Conservation (phyloP, 768 basidiomycete genomes). For the Fomitopsis pulvina region DNA sequence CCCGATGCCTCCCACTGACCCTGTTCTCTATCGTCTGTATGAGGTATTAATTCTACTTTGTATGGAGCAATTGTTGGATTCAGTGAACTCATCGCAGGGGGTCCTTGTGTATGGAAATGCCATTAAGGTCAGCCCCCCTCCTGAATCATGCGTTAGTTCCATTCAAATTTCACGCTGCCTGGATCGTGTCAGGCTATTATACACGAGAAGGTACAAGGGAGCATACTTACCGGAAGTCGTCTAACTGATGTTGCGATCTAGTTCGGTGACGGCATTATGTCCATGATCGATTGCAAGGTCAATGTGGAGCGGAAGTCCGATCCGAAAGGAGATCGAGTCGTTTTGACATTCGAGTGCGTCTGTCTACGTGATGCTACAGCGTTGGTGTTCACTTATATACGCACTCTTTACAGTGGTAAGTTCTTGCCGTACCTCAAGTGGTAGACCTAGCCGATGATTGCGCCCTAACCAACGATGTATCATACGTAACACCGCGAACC, state of each 20-base stretch:
- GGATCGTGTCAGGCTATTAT: slow-evolving; percentile 47
- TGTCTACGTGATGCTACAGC: too few species aligned
- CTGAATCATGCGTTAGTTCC: neutral
- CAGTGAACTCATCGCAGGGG: slow-evolving; percentile 31
- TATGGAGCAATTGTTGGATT: neutral
- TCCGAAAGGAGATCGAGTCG: slow-evolving; percentile 73
- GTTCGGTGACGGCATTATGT: slow-evolving; percentile 89
- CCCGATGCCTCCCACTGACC: slow-evolving; percentile 69
- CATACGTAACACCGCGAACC: too few species aligned
- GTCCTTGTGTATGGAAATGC: slow-evolving; percentile 74
- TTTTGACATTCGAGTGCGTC: slow-evolving; percentile 75
- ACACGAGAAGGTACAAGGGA: slow-evolving; percentile 56
- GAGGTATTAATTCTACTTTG: slow-evolving; percentile 40
- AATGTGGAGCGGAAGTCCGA: slow-evolving; percentile 61
- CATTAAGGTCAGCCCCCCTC: slow-evolving; percentile 48
- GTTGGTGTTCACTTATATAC: too few species aligned
- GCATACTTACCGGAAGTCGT: neutral
- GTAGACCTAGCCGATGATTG: slow-evolving; percentile 25
- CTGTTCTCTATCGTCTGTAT: slow-evolving; percentile 75
- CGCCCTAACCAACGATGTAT: neutral
- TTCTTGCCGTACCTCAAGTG: slow-evolving; percentile 70
- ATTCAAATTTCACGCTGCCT: slow-evolving; percentile 4
- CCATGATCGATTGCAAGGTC: slow-evolving; percentile 80
- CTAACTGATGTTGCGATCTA: slow-evolving; percentile 18
- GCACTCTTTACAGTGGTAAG: slow-evolving; percentile 53